Conservation (phyloP, 1,284 basidiomycete genomes). For the Ceratobasidium sp. region DNA sequence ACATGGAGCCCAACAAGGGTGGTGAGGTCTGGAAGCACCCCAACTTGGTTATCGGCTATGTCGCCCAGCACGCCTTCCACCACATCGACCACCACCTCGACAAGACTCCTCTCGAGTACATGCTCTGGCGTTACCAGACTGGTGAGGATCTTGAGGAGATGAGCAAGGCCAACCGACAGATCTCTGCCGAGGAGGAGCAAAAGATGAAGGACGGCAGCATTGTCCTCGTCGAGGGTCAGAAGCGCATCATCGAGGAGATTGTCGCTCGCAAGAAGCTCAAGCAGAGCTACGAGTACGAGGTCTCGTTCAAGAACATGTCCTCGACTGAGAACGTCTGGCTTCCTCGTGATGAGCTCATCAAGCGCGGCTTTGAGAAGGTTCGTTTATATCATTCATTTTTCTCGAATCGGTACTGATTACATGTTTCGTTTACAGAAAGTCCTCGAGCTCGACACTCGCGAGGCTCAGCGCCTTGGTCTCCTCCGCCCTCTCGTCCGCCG, state of each 20-base stretch:
- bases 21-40: slow-evolving; percentile 99
- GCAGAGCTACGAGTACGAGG: slow-evolving; percentile 98
- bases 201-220: slow-evolving; percentile 97
- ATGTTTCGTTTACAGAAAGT: slow-evolving; percentile 68
- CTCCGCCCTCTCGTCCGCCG: slow-evolving; percentile 95
- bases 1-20: slow-evolving; percentile 94
- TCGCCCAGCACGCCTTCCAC: slow-evolving; percentile 99
- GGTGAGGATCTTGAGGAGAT: slow-evolving; percentile 98
- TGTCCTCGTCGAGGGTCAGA: slow-evolving; percentile 90
- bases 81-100: slow-evolving; percentile 98
- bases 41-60: slow-evolving; percentile 98
- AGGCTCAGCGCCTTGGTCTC: slow-evolving; percentile 95
- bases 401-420: slow-evolving; percentile 42
- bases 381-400: slow-evolving; percentile 41
- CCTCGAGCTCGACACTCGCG: slow-evolving; percentile 94
- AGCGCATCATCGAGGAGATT: slow-evolving; percentile 94
- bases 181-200: slow-evolving; percentile 86
- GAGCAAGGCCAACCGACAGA: slow-evolving; percentile 86
- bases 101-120: slow-evolving; percentile 98
- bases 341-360: slow-evolving; percentile 94
- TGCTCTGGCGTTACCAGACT: slow-evolving; percentile 99
- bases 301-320: slow-evolving; percentile 89
- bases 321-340: slow-evolving; percentile 98
- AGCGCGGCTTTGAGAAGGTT: slow-evolving; percentile 96
- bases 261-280: slow-evolving; percentile 94